These are phyloP conservation scores for Colletotrichum sp. DNA, from an alignment of 2,329 filamentous ascomycete species.

Conservation along the genomic window DNA sequence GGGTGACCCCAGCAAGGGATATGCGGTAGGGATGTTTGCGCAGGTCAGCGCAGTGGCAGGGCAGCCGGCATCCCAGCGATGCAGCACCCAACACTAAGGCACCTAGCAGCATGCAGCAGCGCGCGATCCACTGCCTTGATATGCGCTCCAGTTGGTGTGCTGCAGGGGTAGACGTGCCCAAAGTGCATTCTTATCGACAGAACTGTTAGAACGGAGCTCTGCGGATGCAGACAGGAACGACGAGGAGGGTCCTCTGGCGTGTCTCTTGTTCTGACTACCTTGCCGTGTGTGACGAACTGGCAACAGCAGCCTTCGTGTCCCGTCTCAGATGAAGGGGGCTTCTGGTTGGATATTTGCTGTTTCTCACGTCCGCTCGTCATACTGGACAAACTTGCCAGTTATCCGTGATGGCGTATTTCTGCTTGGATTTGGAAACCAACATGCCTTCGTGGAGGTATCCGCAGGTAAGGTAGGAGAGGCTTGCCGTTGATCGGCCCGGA, in stretches of 20 bases:
- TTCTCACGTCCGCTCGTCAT: not conserved
- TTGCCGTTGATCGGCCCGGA: not conserved
- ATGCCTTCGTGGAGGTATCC: not conserved
- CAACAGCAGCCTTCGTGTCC: not conserved
- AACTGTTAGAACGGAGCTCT: not conserved
- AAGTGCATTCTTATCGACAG: not conserved
- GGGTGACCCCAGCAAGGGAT: conserved; percentile 9
- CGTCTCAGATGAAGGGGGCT: not conserved
- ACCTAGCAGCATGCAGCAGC: not conserved
- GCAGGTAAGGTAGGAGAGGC: not conserved
- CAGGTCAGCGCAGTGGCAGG: not conserved
- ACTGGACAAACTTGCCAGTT: not conserved
- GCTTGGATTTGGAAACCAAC: not conserved
- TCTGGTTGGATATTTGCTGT: not conserved
- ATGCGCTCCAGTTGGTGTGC: not conserved
- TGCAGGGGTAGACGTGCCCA: not conserved
- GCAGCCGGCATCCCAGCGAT: not conserved
- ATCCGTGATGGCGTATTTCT: not conserved
- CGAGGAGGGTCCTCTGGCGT: not conserved
- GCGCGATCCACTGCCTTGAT: not conserved
- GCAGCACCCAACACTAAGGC: not conserved
- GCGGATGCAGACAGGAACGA: not conserved
- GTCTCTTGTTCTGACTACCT: not conserved
- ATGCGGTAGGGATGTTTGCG: not conserved
- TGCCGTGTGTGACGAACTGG: not conserved